These are phyloP conservation scores for Glarea lozoyensis DNA, from an alignment of 495 filamentous ascomycete genomes.

Conservation along the genomic window DNA sequence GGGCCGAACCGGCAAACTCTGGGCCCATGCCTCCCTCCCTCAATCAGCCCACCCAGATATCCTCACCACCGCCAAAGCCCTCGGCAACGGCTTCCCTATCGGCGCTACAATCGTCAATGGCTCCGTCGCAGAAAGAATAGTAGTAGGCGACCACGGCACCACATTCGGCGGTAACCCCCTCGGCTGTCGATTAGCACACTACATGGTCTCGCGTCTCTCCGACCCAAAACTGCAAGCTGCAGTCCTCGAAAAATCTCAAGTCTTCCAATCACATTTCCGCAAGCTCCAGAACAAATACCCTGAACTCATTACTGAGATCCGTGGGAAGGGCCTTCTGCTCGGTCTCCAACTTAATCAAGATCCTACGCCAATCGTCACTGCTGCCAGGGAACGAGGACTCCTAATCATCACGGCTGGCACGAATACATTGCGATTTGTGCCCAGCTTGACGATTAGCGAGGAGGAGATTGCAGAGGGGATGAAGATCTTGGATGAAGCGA, in stretches of 20 bases:
- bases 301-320: constrained; percentile 61
- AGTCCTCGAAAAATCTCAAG: constrained; percentile 54
- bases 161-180: constrained; percentile 96
- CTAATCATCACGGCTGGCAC: constrained; percentile 86
- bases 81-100: constrained; percentile 93
- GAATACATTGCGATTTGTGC: constrained; percentile 82
- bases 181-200: constrained; percentile 71
- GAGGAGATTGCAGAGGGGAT: constrained; percentile 70
- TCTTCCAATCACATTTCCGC: constrained; percentile 58
- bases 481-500: constrained; percentile 66
- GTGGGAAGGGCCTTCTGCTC: constrained; percentile 76
- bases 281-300: constrained; percentile 59
- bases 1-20: constrained; percentile 74
- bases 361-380: constrained; percentile 63
- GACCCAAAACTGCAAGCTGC: constrained; percentile 51
- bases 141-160: constrained; percentile 89
- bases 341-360: constrained; percentile 72
- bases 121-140: constrained; percentile 71
- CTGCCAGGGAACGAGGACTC: constrained; percentile 79
- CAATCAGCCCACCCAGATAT: constrained; percentile 85
- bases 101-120: constrained; percentile 82
- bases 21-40: constrained; percentile 73
- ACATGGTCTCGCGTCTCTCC: constrained; percentile 68
- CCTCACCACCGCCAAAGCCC: constrained; percentile 86
- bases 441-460: constrained; percentile 66